Evolutionary conservation across 768 basidiomycete species (phyloP), one percentile per base, ranked within the genome.

Genomic region (Lanmaoa pseudosensibilis): DNA sequence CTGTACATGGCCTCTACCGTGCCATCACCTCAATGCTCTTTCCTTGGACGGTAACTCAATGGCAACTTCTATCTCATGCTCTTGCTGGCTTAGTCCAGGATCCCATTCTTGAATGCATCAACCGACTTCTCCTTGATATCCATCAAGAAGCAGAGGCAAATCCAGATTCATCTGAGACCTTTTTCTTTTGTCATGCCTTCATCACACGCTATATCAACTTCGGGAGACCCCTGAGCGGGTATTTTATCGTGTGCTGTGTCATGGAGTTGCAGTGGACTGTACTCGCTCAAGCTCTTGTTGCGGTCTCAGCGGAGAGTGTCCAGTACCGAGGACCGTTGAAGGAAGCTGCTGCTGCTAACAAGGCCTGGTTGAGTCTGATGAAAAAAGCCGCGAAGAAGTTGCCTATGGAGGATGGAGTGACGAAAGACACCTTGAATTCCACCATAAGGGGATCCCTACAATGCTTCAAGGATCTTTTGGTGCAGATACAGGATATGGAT

Each of bases 161-260:
- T 40, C 43, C 60, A 12, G 60, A 68, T 16, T 38, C 58, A 6
- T 52, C 60, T 2, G 52, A 56, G n/a, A 73, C 74, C 7, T 71
- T 86, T 38, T 75, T 76, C 53, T 88, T 83, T 66, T 78, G 86
- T 21, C 84, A 86, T 62, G 84, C 85, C 2, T 85, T 92, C 63
- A 77, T 90, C 15, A 80, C 85, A 30, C 86, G 88, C 51, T 98
- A 91, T 71, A 82, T 89, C 18, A 77, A 82, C 10, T 81, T 81
- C 54, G 89, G 87, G 10, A 81, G 92, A 7, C 92, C 93, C 13
- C 75, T 94, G 16, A 92, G 86, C 52, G 91, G 92, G 11, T 92
- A 92, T 67, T 94, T 94, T 62, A 80, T 90, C 52, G 84, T 93
- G n/a, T 94, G 92, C 71, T 94, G 92, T 66, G 84, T 91, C 45